phyloP scores from a whole-genome alignment of 106 monocot genomes.

The Dioscorea alata region DNA sequence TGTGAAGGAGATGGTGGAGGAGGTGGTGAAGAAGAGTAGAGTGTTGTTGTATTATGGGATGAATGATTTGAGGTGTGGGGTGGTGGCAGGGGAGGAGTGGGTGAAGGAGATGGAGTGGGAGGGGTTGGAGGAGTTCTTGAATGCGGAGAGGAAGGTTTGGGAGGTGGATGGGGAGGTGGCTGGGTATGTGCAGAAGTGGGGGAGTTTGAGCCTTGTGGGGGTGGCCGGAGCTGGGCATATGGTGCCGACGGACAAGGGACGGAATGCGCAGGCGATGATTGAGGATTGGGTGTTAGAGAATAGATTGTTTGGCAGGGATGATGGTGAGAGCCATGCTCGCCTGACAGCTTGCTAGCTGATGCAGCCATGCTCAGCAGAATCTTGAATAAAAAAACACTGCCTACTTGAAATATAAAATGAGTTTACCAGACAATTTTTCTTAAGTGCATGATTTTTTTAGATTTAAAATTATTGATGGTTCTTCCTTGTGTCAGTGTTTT shows the following conservation, averaged over 20 bases:
- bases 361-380: too few species aligned
- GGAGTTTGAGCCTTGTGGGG: constrained; percentile 42
- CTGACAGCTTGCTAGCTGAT: too few species aligned
- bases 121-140: constrained; percentile 45
- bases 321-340: too few species aligned
- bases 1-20: constrained; percentile 58
- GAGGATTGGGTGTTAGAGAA: constrained; percentile 66
- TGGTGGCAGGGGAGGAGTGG: constrained; percentile 86
- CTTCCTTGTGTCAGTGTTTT: too few species aligned
- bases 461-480: too few species aligned
- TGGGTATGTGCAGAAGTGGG: constrained; percentile 69
- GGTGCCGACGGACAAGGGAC: constrained; percentile 61
- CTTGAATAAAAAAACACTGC: too few species aligned
- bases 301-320: constrained; percentile 27
- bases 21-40: constrained; percentile 34
- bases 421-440: too few species aligned
- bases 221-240: constrained; percentile 75
- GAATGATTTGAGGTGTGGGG: constrained; percentile 69
- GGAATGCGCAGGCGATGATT: constrained; percentile 67
- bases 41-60: constrained; percentile 73
- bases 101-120: constrained; percentile 63
- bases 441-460: too few species aligned
- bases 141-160: constrained; percentile 69
- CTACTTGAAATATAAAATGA: too few species aligned
- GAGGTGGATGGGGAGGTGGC: constrained; percentile 37